Conservation (phyloP, 345 rosid species). For the Aurinia saxatilis region DNA sequence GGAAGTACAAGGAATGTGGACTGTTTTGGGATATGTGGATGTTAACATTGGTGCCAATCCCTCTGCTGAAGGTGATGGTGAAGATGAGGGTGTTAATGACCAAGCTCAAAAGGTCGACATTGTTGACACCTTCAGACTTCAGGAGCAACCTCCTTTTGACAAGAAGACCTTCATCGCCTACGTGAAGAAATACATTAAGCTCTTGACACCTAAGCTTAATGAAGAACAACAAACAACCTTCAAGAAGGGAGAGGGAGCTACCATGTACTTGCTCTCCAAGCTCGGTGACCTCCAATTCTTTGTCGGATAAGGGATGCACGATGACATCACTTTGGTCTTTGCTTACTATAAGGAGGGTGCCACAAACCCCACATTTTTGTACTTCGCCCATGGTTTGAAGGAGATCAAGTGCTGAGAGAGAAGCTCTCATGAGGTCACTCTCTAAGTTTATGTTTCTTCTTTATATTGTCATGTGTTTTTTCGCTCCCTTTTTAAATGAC, state of each 20-base stretch:
- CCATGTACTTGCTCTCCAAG: slow-evolving; percentile 76
- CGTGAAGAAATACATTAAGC: slow-evolving; percentile 74
- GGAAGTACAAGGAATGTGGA: slow-evolving; percentile 99
- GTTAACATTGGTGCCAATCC: slow-evolving; percentile 96
- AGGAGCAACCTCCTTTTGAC: slow-evolving; percentile 95
- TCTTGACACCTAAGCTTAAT: slow-evolving; percentile 50
- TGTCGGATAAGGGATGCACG: slow-evolving; percentile 91
- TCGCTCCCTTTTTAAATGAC: background rate
- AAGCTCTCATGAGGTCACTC: slow-evolving; percentile 4
- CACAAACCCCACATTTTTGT: slow-evolving; percentile 87
- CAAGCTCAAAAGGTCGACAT: slow-evolving; percentile 80
- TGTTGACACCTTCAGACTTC: slow-evolving; percentile 96
- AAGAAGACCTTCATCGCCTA: slow-evolving; percentile 71
- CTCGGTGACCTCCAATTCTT: slow-evolving; percentile 87
- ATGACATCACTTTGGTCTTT: slow-evolving; percentile 63
- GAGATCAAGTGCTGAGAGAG: slow-evolving; percentile 82
- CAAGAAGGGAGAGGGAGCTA: slow-evolving; percentile 91
- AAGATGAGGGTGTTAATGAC: slow-evolving; percentile 91
- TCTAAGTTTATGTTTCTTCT: slow-evolving; percentile 10
- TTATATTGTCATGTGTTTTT: background rate
- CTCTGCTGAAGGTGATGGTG: slow-evolving; percentile 82
- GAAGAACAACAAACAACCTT: slow-evolving; percentile 46
- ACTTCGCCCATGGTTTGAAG: slow-evolving; percentile 74
- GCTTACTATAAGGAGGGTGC: slow-evolving; percentile 98
- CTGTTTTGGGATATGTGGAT: slow-evolving; percentile 60